These are phyloP conservation scores for Teunomyces pallodes DNA, from an alignment of 805 yeast genomes.

Conservation along the genomic window DNA sequence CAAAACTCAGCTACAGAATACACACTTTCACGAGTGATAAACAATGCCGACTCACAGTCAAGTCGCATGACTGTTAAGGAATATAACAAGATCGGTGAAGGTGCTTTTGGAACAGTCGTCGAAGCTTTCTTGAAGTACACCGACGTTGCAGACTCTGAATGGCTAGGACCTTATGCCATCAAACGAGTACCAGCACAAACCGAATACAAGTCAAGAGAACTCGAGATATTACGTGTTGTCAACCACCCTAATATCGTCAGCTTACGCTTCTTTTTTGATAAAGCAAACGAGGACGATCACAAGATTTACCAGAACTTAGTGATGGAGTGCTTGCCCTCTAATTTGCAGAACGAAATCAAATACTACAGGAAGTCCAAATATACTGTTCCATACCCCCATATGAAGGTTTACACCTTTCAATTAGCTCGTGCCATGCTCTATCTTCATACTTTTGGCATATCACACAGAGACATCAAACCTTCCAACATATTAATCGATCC, in stretches of 20 bases:
- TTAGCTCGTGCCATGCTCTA: constrained; percentile 82
- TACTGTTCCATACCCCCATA: constrained; percentile 67
- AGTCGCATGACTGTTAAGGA: constrained; percentile 69
- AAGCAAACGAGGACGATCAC: constrained; percentile 50
- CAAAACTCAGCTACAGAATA: constrained; percentile 26
- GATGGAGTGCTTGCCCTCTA: constrained; percentile 85
- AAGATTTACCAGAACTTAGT: constrained; percentile 76
- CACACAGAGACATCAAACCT: constrained; percentile 85
- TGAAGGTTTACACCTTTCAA: constrained; percentile 76
- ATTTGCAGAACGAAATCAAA: constrained; percentile 72
- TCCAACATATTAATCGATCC: constrained; percentile 80
- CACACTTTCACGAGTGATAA: constrained; percentile 48
- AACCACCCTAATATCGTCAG: constrained; percentile 78
- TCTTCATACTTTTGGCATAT: constrained; percentile 73
- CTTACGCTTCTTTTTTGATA: constrained; percentile 68
- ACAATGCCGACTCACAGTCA: constrained; percentile 51
- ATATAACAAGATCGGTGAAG: constrained; percentile 75
- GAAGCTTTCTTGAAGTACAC: constrained; percentile 57
- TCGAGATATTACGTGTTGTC: constrained; percentile 71
- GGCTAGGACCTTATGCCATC: constrained; percentile 83
- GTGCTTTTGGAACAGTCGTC: constrained; percentile 83
- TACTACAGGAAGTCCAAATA: constrained; percentile 59
- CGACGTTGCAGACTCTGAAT: constrained; percentile 25
- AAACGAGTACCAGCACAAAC: constrained; percentile 86
- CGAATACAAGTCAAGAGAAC: constrained; percentile 78